Conservation (phyloP, 1,139 yeast species). For the Zhuliangozyma blackwelliae region DNA sequence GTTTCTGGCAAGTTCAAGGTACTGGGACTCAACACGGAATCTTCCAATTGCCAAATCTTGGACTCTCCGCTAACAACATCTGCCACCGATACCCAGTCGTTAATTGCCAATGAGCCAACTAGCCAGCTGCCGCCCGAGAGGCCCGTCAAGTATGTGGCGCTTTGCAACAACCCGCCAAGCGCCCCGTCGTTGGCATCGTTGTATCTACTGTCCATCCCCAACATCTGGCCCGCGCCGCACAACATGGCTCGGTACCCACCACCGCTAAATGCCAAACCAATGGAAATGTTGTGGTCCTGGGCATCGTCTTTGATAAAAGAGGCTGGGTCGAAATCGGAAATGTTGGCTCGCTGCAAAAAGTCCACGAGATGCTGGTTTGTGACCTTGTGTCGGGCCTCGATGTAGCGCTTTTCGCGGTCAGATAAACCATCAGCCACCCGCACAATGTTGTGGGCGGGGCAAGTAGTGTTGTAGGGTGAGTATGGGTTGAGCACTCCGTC, state of each 20-base stretch:
- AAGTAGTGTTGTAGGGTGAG: slow-evolving; percentile 22
- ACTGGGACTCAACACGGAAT: slow-evolving; percentile 37
- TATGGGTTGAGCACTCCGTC: slow-evolving; percentile 17
- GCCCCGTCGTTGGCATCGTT: slow-evolving; percentile 22
- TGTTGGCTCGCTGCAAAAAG: slow-evolving; percentile 29
- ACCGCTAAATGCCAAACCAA: slow-evolving; percentile 43
- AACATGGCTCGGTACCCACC: slow-evolving; percentile 48
- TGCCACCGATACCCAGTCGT: slow-evolving; percentile 35
- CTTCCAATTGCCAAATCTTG: slow-evolving; percentile 37
- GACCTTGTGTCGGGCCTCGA: slow-evolving; percentile 21
- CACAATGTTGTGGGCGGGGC: slow-evolving; percentile 21
- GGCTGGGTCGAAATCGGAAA: slow-evolving; percentile 31
- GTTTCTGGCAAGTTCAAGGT: slow-evolving; percentile 29
- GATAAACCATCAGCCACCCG: slow-evolving; percentile 28
- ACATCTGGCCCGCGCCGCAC: slow-evolving; percentile 38
- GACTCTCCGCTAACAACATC: slow-evolving; percentile 24
- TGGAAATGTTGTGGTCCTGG: slow-evolving; percentile 29
- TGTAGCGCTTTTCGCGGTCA: slow-evolving; percentile 24
- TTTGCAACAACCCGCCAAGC: slow-evolving; percentile 39
- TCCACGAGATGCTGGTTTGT: slow-evolving; percentile 30
- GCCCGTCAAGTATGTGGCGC: slow-evolving; percentile 37
- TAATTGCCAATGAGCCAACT: slow-evolving; percentile 34
- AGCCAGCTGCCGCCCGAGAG: slow-evolving; percentile 46
- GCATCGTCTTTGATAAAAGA: slow-evolving; percentile 23
- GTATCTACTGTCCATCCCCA: slow-evolving; percentile 33